Conservation (phyloP, 345 rosid species). For the Pugionium dolabratum region DNA sequence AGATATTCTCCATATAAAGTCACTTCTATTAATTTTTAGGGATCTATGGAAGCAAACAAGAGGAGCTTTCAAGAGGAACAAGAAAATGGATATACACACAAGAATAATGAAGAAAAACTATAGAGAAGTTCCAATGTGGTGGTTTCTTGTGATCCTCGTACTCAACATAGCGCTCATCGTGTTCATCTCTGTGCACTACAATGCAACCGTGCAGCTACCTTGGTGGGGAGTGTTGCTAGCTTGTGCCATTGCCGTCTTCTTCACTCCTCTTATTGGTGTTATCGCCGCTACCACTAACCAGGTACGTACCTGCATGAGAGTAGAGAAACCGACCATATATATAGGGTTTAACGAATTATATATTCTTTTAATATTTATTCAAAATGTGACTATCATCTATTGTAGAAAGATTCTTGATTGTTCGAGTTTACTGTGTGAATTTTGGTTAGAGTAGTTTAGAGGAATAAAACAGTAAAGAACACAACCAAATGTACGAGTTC, state of each 20-base stretch:
- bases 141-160: slow-evolving; percentile 60
- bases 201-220: slow-evolving; percentile 64
- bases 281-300: slow-evolving; percentile 68
- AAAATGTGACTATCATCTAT: background rate
- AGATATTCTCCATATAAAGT: slow-evolving; percentile 7
- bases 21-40: slow-evolving; percentile 35
- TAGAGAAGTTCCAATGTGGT: slow-evolving; percentile 68
- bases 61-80: slow-evolving; percentile 50
- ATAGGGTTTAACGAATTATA: background rate
- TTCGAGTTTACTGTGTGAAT: too few relatives aligned
- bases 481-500: too few relatives aligned
- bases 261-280: slow-evolving; percentile 78
- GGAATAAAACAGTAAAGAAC: too few relatives aligned
- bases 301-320: slow-evolving; percentile 36
- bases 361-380: background rate
- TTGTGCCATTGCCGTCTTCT: slow-evolving; percentile 68
- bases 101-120: slow-evolving; percentile 69
- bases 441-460: too few relatives aligned
- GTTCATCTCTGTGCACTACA: slow-evolving; percentile 56
- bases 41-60: slow-evolving; percentile 58
- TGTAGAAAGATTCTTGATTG: too few relatives aligned
- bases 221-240: slow-evolving; percentile 89
- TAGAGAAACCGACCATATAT: background rate
- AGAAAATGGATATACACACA: slow-evolving; percentile 65
- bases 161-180: slow-evolving; percentile 50